These are phyloP conservation scores for Trypanosoma cruzi DNA, from an alignment of 208 protist species.

Conservation along the genomic window DNA sequence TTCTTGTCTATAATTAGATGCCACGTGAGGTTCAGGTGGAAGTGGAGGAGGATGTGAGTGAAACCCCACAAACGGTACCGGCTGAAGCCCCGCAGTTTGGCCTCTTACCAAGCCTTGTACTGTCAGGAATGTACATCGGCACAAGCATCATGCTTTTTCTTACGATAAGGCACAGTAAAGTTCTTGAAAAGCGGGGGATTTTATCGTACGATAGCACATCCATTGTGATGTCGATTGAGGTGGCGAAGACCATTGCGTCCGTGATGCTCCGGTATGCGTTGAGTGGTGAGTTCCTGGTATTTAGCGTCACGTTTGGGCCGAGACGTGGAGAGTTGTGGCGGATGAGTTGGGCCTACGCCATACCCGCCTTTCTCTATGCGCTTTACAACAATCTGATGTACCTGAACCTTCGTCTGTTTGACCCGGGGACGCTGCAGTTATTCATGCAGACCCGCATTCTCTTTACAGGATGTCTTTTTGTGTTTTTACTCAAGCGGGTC, in stretches of 20 bases:
- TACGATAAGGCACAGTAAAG: constrained; percentile 50
- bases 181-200: constrained; percentile 13
- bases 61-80: neutral
- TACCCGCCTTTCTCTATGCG: constrained; percentile 69
- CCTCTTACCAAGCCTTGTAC: constrained; percentile 28
- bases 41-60: neutral
- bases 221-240: constrained; percentile 50
- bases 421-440: constrained; percentile 71
- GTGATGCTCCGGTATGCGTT: constrained; percentile 46
- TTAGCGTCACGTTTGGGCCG: constrained; percentile 30
- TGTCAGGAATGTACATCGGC: constrained; percentile 49
- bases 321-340: constrained; percentile 38
- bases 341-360: constrained; percentile 42
- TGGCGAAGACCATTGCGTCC: constrained; percentile 51
- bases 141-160: constrained; percentile 55
- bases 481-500: constrained; percentile 29
- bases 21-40: neutral
- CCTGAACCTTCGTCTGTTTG: constrained; percentile 56
- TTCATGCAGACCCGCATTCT: constrained; percentile 83
- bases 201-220: constrained; percentile 41
- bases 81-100: constrained; percentile 27
- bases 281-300: constrained; percentile 39
- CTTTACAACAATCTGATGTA: constrained; percentile 89
- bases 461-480: constrained; percentile 63
- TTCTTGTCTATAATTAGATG: neutral